Evolutionary conservation across 1,139 yeast species (phyloP), one percentile per base, ranked within the genome.

Genomic region (Debaryomycetaceae sp.): DNA sequence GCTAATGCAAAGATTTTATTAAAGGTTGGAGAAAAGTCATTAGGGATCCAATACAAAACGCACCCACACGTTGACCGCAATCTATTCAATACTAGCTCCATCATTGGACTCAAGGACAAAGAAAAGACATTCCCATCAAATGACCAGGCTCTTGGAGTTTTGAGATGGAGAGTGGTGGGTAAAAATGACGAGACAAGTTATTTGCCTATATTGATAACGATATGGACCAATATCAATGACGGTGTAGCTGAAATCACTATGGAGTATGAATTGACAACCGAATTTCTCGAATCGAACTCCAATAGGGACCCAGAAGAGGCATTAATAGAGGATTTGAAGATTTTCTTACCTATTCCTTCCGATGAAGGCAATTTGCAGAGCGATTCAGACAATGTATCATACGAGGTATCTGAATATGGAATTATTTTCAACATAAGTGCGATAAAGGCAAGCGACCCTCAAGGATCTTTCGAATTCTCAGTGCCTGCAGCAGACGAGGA

Each of bases 31-130:
- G 74, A 72, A 43, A 68, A 72, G 38, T 63, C 72, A 17, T 59
- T 72, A 34, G 80, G 79, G 31, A 76, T 81, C 45, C 93, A 85
- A 61, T 93, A 81, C 73, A 91, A 91, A 66, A 89, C 98, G 27
- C 97, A 93, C 70, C 99, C 99, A 50, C 90, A 91, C 63, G 95
- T 93, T 52, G 97, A 93, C 70, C 85, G 88, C 60, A 72, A 72
- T 41, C 67, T 80, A 57, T 93, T 91, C 65, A 73, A 78, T 40
- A 64, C 75, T 23, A 65, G 73, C 30, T 75, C 78, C 50, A 67
- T 78, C 37, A 82, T 93, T 59, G 85, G 86, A 1, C 79, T 91
- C 57, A 88, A 87, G 61, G 96, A 90, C 60, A 72, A 81, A 44
- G 62, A 78, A 37, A 87, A 89, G 58, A 80, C 90, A 27, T 91